Conservation (phyloP, 1,284 basidiomycete genomes). For the Cerioporus squamosus region DNA sequence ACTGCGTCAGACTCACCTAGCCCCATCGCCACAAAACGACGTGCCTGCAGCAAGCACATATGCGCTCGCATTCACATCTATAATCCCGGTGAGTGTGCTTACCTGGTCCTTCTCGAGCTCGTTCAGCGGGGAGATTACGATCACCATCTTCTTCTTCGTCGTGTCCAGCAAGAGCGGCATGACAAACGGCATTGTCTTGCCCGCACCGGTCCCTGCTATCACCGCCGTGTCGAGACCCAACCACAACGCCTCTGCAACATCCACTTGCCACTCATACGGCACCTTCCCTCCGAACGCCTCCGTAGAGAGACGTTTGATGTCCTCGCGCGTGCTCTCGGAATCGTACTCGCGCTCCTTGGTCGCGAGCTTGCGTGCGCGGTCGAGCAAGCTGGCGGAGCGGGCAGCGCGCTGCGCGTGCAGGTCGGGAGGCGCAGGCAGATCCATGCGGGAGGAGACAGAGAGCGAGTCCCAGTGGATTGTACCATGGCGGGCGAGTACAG, state of each 20-base stretch:
- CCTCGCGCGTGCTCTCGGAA: too few species aligned
- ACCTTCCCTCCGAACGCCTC: constrained; percentile 1
- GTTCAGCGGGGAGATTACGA: constrained; percentile 42
- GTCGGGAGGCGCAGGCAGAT: too few species aligned
- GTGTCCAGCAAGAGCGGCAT: constrained; percentile 32
- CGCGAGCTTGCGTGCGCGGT: too few species aligned
- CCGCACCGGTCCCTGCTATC: constrained; percentile 38
- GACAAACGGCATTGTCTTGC: constrained; percentile 42
- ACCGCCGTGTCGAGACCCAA: constrained; percentile 38
- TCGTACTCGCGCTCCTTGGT: too few species aligned
- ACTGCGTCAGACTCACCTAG: constrained; percentile 26
- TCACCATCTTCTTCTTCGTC: constrained; percentile 25
- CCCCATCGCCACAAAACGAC: constrained; percentile 32
- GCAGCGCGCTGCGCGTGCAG: too few species aligned
- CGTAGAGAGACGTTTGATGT: too few species aligned
- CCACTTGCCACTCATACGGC: constrained; percentile 38
- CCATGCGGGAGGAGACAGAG: too few species aligned
- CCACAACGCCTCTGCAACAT: constrained; percentile 37
- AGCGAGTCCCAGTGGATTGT: too few species aligned
- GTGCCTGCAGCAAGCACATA: not conserved
- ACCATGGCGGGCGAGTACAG: too few species aligned
- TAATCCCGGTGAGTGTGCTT: constrained; percentile 32
- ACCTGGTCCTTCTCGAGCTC: constrained; percentile 33
- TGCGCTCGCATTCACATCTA: too few species aligned
- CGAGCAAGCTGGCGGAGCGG: too few species aligned